Base-by-base conservation (phyloP, 805 yeast genomes). In the Saccharomycopsis fermentans region DNA sequence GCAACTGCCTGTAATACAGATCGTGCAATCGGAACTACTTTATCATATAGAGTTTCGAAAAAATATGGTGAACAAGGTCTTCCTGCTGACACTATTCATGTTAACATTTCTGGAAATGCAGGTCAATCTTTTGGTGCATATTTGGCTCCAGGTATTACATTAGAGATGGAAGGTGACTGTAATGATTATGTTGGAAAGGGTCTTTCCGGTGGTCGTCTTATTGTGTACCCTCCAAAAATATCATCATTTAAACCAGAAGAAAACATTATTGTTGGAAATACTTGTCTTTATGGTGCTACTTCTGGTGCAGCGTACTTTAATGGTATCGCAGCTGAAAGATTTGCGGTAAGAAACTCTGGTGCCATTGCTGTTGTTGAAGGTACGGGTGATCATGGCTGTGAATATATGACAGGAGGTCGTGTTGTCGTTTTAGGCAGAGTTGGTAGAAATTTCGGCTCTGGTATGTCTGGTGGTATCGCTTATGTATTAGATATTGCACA, bases 391-490 rank as follows among this genome's bases (percentile, higher is more conserved):
- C 97, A 92, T 72, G 99, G 99, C 56, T 92, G 97, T 76, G 99
- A 92, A 75, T 92, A 92, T 76, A 92, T 92, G 99, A 91, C 98
- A 66, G 98, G 99, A 72, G 99, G 99, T 71, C 83, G 98, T 67
- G 96, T 94, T 62, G 90, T 92, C 69, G 90, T 92, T 54, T 80
- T 92, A 65, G 96, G 97, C 53, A 75, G 83, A 60, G 88, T 96
- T 67, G 97, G 96, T 60, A 83, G 97, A 63, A 86, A 90, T 77
- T 87, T 87, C 62, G 78, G 79, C 61, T 96, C 99, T 58, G 99
- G 99, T 78, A 94, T 94, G 87, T 91, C 97, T 66, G 99, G 99
- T 74, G 99, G 99, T 82, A 92, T 94, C 72, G 96, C 97, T 16
- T 92, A 92, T 69, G 97, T 95, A 61, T 79, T 92, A 66, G 96